Conservation (phyloP, 768 basidiomycete species). For the Amanita fuliginea region DNA sequence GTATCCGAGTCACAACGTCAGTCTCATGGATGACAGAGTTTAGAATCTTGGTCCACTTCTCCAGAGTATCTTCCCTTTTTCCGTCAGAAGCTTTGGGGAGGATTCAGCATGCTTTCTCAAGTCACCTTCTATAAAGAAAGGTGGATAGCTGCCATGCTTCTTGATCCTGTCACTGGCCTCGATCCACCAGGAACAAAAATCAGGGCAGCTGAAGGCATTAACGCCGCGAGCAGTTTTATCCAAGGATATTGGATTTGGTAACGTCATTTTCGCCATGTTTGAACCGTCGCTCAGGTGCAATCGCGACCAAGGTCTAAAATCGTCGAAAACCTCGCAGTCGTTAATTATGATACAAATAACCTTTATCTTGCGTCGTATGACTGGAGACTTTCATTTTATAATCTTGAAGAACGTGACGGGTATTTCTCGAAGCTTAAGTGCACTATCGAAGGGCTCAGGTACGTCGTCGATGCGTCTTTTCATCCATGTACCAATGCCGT, state of each 20-base stretch:
- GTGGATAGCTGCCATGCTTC: conserved; percentile 86
- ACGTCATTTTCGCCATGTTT: not conserved
- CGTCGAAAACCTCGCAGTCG: conserved; percentile 86
- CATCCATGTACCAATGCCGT: not conserved
- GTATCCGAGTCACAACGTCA: not conserved
- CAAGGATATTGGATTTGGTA: conserved; percentile 95
- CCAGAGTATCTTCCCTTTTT: conserved; percentile 84
- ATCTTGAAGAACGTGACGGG: conserved; percentile 85
- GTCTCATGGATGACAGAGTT: conserved; percentile 30
- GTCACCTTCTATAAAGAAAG: conserved; percentile 73
- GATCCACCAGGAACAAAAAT: conserved; percentile 82
- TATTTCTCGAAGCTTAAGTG: conserved; percentile 80
- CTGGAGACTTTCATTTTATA: conserved; percentile 82
- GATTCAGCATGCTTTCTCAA: conserved; percentile 76
- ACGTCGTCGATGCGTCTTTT: conserved; percentile 12
- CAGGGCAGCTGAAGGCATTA: conserved; percentile 85
- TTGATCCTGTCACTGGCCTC: conserved; percentile 86
- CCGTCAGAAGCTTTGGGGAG: conserved; percentile 78
- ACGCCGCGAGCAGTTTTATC: conserved; percentile 78
- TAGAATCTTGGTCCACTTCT: conserved; percentile 91
- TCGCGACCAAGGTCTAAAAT: conserved; percentile 62
- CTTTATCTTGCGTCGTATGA: conserved; percentile 80
- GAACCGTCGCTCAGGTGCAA: not conserved
- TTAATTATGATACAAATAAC: conserved; percentile 90
- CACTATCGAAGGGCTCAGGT: conserved; percentile 75